Evolutionary conservation across 805 yeast genomes (phyloP), one percentile per base, ranked within the genome.

Genomic region (Candida orba): DNA sequence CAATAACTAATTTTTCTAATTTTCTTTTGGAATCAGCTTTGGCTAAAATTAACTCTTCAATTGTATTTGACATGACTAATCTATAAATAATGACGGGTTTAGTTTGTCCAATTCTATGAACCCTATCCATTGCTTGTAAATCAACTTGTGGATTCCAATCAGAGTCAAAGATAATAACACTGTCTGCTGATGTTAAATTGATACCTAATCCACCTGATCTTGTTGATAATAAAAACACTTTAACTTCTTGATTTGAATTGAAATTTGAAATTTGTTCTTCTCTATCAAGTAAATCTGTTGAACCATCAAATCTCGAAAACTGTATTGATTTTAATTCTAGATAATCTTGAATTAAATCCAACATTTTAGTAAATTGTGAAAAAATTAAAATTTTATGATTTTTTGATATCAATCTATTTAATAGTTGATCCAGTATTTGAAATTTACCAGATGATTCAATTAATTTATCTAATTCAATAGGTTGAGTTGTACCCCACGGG

Each of bases 141-240:
- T 91, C 98, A 49, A 88, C 95, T 58, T 91, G 97, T 0, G 98
- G 99, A 56, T 91, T 91, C 96, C 97, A 91, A 58, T 91, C 99
- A 44, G 88, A 84, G 57, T 91, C 99, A 58, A 87, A 89, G 10
- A 91, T 55, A 4, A 91, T 76, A 1, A 93, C 98, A 2, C 95
- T 81, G 51, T 93, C 97, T 0, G 98, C 96, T 0, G 83, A 79
- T 0, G 82, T 76, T 43, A 91, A 68, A 57, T 91, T 91, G 36
- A 91, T 78, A 6, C 99, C 99, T 29, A 91, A 72, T 0, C 98
- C 98, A 9, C 97, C 99, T 1, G 98, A 91, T 49, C 98, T 71
- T 0, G 99, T 93, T 13, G 95, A 84, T 13, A 93, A 68, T 41
- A 93, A 62, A 51, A 91, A 91, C 1, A 89, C 71, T 24, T 67